Conservation (phyloP, 192 early-diverging fungal genomes). For the Mortierella claussenii region DNA sequence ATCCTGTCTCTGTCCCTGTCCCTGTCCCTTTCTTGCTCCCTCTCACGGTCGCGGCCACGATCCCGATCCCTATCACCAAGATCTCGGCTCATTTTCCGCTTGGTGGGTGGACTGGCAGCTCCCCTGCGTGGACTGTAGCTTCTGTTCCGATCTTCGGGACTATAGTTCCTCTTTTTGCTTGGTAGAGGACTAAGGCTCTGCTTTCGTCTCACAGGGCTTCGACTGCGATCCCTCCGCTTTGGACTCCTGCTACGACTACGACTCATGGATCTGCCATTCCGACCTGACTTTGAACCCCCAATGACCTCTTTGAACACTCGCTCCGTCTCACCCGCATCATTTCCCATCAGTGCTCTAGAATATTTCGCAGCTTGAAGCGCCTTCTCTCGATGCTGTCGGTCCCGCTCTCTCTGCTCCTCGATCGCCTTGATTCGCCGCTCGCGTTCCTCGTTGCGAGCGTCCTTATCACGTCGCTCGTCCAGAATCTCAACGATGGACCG, state of each 20-base stretch:
- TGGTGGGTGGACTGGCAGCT: constrained; percentile 24
- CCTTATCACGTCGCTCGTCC: constrained; percentile 14
- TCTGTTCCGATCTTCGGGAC: constrained; percentile 9
- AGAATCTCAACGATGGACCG: constrained; percentile 29
- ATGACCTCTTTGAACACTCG: constrained; percentile 29
- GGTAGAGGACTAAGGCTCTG: constrained; percentile 26
- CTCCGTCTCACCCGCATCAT: constrained; percentile 34
- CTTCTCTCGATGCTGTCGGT: constrained; percentile 35
- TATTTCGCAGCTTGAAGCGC: constrained; percentile 39
- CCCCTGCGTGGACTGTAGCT: constrained; percentile 32
- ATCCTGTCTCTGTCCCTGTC: constrained; percentile 7
- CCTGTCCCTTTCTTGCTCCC: constrained; percentile 6
- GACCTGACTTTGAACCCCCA: neutral
- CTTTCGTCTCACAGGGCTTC: constrained; percentile 7
- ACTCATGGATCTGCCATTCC: neutral
- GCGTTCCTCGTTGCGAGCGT: constrained; percentile 29
- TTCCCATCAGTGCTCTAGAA: constrained; percentile 29
- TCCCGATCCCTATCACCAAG: constrained; percentile 28
- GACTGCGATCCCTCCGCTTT: constrained; percentile 23
- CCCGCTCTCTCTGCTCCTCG: constrained; percentile 23
- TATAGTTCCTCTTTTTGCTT: constrained; percentile 19
- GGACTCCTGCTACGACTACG: constrained; percentile 37
- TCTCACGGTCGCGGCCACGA: constrained; percentile 10
- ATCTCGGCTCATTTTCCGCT: constrained; percentile 33
- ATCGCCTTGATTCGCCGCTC: constrained; percentile 26